Evolutionary conservation across 1,284 basidiomycete species (phyloP).

Genomic region (Leccinum solheimii): DNA sequence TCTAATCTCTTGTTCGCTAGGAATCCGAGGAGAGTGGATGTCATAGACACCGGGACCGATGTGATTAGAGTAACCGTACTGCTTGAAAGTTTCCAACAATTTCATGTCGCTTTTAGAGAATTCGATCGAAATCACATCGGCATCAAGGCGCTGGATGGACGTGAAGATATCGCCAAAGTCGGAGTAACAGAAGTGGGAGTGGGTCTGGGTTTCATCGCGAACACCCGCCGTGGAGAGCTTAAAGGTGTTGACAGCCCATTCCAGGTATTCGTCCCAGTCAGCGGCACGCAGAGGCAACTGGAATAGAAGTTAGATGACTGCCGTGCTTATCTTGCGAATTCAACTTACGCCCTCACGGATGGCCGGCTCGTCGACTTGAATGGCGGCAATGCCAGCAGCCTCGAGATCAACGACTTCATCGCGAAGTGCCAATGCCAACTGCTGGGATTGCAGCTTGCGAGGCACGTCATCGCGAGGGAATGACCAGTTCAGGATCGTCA

Average conservation of each 20-base stretch:
- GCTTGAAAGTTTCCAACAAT: constrained; percentile 93
- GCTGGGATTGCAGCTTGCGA: constrained; percentile 97
- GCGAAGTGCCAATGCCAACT: constrained; percentile 96
- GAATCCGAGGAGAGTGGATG: constrained; percentile 99
- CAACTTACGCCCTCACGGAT: constrained; percentile 92
- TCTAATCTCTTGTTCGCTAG: constrained; percentile 91
- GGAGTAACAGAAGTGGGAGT: constrained; percentile 98
- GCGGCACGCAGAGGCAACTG: constrained; percentile 88
- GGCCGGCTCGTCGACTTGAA: constrained; percentile 99
- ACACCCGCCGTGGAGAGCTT: constrained; percentile 95
- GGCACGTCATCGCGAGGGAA: constrained; percentile 99
- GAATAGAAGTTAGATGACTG: constrained; percentile 19
- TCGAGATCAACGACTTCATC: constrained; percentile 99
- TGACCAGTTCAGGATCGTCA: constrained; percentile 99
- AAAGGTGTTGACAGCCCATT: constrained; percentile 98
- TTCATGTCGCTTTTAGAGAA: constrained; percentile 99
- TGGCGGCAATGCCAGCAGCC: constrained; percentile 95
- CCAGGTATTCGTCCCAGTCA: constrained; percentile 94
- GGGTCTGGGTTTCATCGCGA: constrained; percentile 88
- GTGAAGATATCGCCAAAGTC: constrained; percentile 99
- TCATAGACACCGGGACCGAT: constrained; percentile 99
- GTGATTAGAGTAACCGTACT: constrained; percentile 95
- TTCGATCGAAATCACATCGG: constrained; percentile 99
- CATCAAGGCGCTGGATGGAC: constrained; percentile 95
- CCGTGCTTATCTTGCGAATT: neutral